phyloP scores from a whole-genome alignment of 2,329 filamentous ascomycete genomes.

The Aspergillus sp. region DNA sequence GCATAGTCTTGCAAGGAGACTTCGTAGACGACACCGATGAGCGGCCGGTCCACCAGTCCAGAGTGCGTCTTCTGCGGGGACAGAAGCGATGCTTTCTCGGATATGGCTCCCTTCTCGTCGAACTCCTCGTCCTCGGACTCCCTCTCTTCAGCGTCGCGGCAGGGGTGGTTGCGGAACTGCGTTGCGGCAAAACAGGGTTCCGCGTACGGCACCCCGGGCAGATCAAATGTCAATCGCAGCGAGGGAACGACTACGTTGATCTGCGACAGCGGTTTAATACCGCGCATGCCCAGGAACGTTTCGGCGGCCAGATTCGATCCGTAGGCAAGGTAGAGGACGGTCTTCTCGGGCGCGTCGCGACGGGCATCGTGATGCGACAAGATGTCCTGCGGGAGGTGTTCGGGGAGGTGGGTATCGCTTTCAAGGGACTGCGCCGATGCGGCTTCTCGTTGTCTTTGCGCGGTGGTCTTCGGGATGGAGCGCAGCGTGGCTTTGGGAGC shows the following conservation, averaged over 20 bases:
- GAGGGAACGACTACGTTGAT: slow-evolving; percentile 79
- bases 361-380: background rate
- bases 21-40: slow-evolving; percentile 94
- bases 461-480: slow-evolving; percentile 18
- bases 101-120: slow-evolving; percentile 8
- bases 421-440: slow-evolving; percentile 24
- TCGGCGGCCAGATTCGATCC: slow-evolving; percentile 82
- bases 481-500: background rate
- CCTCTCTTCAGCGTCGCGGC: slow-evolving; percentile 2
- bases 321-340: slow-evolving; percentile 81
- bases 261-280: slow-evolving; percentile 77
- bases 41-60: slow-evolving; percentile 67
- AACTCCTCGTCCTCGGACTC: slow-evolving; percentile 9
- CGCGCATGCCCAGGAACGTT: slow-evolving; percentile 75
- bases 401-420: slow-evolving; percentile 21
- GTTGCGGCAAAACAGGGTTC: slow-evolving; percentile 95
- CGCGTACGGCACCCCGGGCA: slow-evolving; percentile 78
- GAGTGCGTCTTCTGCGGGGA: slow-evolving; percentile 8
- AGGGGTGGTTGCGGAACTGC: slow-evolving; percentile 52
- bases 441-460: slow-evolving; percentile 20
- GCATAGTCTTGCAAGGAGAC: slow-evolving; percentile 80
- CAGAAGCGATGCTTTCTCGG: slow-evolving; percentile 37
- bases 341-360: slow-evolving; percentile 34
- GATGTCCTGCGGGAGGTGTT: slow-evolving; percentile 12
- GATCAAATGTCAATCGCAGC: slow-evolving; percentile 76